Evolutionary conservation across 2,329 filamentous ascomycete species (phyloP), one percentile per base, ranked within the genome.

Genomic region (Knufia petricola): DNA sequence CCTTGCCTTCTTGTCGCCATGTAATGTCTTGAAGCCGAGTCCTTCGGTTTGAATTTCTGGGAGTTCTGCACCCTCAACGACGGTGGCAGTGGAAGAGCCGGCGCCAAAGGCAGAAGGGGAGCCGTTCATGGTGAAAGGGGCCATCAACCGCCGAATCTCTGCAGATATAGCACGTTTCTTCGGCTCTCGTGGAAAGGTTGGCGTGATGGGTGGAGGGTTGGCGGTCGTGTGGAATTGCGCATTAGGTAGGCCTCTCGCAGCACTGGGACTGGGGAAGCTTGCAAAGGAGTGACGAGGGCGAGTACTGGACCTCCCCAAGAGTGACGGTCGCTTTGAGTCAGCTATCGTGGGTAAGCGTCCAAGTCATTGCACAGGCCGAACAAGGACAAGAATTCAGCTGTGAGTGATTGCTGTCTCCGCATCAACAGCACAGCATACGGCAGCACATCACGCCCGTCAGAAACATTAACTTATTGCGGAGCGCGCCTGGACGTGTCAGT

Each of bases 1-100:
- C 63, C 83, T 85, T 58, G 96, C 69, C 67, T 90, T 95, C 34
- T 53, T 47, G 60, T 94, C 87, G 60, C 86, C 83, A 48, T 82
- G 80, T 38, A 94, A 69, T 45, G 85, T 79, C 56, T 84, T 77
- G 67, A 98, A 96, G 3, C 87, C 87, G 42, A 98, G 72, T 57
- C 77, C 85, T 74, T 95, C 87, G 56, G 88, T 90, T 64, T 83
- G 79, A 58, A 95, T 84, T 56, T 88, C 82, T 57, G 81, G 74
- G 48, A 95, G 73, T 60, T 87, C 81, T 43, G 78, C 73, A 36
- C 84, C 85, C 53, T 68, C 63, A 62, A 48, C 42, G 10, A 54
- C 51, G 17, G 76, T 71, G 45, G 66, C 64, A 53, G 63, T 63
- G 39, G 57, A 60, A 53, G 51, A 46, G 19, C 38, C 52, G 50